These are phyloP conservation scores for Yamadazyma akitaensis DNA, from an alignment of 805 yeast genomes.

Conservation along the genomic window DNA sequence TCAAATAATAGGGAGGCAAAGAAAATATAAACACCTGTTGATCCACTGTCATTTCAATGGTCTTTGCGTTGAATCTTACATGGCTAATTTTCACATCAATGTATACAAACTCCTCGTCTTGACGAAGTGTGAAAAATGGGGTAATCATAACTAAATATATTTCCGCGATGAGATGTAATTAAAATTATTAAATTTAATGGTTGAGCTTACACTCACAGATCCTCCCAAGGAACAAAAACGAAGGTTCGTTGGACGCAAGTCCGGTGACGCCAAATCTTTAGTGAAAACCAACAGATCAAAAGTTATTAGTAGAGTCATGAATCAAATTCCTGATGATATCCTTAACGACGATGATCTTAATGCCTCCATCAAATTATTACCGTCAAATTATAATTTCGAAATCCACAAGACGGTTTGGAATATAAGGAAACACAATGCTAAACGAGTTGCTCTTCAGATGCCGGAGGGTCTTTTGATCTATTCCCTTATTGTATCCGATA, in stretches of 20 bases:
- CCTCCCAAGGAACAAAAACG: conserved; percentile 20
- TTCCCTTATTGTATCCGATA: conserved; percentile 86
- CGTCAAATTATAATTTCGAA: conserved; percentile 92
- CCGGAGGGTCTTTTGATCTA: conserved; percentile 94
- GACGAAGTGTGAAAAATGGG: conserved; percentile 73
- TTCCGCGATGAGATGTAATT: conserved; percentile 9
- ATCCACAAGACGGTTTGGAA: conserved; percentile 96
- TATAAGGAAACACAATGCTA: conserved; percentile 68
- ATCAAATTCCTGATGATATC: conserved; percentile 87
- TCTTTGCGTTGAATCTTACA: conserved; percentile 66
- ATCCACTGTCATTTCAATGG: conserved; percentile 75
- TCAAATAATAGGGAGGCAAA: conserved; percentile 83
- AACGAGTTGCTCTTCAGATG: conserved; percentile 90
- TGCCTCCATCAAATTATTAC: conserved; percentile 75
- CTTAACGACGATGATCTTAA: conserved; percentile 77
- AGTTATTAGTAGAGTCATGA: conserved; percentile 59
- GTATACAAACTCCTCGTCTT: conserved; percentile 68
- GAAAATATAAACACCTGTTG: conserved; percentile 75
- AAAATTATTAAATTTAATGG: not conserved
- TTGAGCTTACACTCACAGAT: conserved; percentile 24
- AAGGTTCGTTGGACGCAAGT: conserved; percentile 58
- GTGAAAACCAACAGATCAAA: conserved; percentile 19
- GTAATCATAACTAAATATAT: conserved; percentile 66
- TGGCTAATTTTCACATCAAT: conserved; percentile 68
- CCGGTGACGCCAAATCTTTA: conserved; percentile 15